Evolutionary conservation across 78 protist genomes (phyloP), one percentile per base, ranked within the genome.

Genomic region (Cavenderia fasciculata): DNA sequence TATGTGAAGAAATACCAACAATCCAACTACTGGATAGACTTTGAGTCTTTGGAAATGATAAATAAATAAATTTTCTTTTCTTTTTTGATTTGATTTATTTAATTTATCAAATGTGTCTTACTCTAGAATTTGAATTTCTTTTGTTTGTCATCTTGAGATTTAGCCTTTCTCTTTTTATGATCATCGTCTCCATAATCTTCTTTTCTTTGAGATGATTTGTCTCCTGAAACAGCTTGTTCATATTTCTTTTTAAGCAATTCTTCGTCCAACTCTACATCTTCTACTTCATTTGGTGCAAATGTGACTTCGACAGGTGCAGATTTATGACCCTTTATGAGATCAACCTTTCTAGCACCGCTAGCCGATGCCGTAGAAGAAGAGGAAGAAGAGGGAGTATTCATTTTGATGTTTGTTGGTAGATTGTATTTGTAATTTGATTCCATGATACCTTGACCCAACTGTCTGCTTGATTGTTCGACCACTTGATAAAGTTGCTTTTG

Each of bases 101-200:
- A n/a, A n/a, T n/a, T n/a, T n/a, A n/a, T n/a, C n/a, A n/a, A n/a
- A n/a, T n/a, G n/a, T n/a, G n/a, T n/a, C n/a, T n/a, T n/a, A n/a
- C n/a, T n/a, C n/a, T 78, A 88, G 27, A 88, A 88, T 78, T 88
- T 88, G 47, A 88, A 88, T 70, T 88, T 88, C 92, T 86, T 86
- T 78, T 29, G 46, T 68, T 76, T 77, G n/a, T 88, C 86, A 18
- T 91, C 91, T 36, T 76, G 36, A 36, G 44, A 47, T 63, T 70
- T 59, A 3, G 3, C 19, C 31, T 68, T 85, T 59, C 73, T 77
- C 43, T 84, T 92, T 38, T 84, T 74, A 38, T 56, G 63, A 31
- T 90, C 94, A 0, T 75, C 87, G 33, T 78, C 84, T 27, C 69
- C 38, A n/a, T 47, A 41, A 52, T 92, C 95, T 57, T 84, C 92